phyloP scores from a whole-genome alignment of 495 filamentous ascomycete species.

The Apodospora peruviana region DNA sequence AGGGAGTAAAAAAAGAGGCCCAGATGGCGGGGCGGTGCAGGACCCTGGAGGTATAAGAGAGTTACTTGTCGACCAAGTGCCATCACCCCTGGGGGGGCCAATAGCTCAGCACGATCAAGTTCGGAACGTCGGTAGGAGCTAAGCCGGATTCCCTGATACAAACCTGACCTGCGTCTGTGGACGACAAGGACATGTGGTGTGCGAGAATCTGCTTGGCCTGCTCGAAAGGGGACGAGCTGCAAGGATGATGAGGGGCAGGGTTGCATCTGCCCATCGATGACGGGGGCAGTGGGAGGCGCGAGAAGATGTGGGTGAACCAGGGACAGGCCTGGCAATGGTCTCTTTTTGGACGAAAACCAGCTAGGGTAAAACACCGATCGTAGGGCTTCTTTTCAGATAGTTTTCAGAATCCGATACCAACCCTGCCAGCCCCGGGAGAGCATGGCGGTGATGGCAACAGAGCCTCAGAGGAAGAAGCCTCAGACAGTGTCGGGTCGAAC shows the following conservation, averaged over 20 bases:
- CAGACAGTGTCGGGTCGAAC: neutral
- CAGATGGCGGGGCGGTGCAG: slow-evolving; percentile 39
- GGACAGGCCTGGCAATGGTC: slow-evolving; percentile 12
- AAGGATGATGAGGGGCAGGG: slow-evolving; percentile 28
- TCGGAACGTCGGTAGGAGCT: slow-evolving; percentile 48
- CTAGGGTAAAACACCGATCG: slow-evolving; percentile 20
- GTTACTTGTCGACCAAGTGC: slow-evolving; percentile 26
- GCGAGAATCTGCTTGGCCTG: slow-evolving; percentile 40
- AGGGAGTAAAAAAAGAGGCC: slow-evolving; percentile 28
- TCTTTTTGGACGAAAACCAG: slow-evolving; percentile 15
- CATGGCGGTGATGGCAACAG: neutral
- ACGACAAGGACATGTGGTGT: slow-evolving; percentile 39
- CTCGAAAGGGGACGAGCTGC: slow-evolving; percentile 34
- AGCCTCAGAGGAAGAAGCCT: neutral
- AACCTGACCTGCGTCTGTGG: slow-evolving; percentile 42
- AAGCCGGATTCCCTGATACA: slow-evolving; percentile 48
- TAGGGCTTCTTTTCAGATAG: neutral
- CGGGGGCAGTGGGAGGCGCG: slow-evolving; percentile 18
- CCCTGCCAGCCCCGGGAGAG: neutral
- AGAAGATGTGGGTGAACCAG: slow-evolving; percentile 17
- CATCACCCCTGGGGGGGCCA: slow-evolving; percentile 30
- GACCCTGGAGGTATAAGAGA: slow-evolving; percentile 45
- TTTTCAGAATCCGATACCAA: neutral
- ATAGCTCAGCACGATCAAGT: slow-evolving; percentile 39
- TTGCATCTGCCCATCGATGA: slow-evolving; percentile 44